phyloP scores from a whole-genome alignment of 2,329 filamentous ascomycete species.

The Kalmusia sp. region DNA sequence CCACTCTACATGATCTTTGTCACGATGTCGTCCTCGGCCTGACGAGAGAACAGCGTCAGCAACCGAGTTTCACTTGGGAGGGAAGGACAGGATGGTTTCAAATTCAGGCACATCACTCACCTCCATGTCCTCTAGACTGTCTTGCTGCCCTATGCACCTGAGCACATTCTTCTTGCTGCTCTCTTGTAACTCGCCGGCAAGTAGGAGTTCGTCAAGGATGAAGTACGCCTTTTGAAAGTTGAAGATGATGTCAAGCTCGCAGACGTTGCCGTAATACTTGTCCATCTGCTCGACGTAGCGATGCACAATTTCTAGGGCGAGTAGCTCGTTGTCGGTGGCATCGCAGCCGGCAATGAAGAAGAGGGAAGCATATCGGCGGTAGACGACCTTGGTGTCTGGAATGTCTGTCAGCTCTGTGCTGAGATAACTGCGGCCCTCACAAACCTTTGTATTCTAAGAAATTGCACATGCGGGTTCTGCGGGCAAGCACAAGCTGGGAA shows the following conservation, averaged over 20 bases:
- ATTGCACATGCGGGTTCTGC: slow-evolving; percentile 99
- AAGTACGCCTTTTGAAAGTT: slow-evolving; percentile 99
- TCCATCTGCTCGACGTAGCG: slow-evolving; percentile 99
- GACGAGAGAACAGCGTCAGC: slow-evolving; percentile 55
- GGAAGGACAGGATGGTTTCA: slow-evolving; percentile 19
- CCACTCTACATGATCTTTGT: slow-evolving; percentile 79
- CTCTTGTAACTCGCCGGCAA: slow-evolving; percentile 97
- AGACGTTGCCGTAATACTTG: slow-evolving; percentile 99
- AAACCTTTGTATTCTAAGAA: slow-evolving; percentile 98
- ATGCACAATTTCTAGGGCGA: slow-evolving; percentile 97
- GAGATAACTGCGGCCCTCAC: slow-evolving; percentile 25
- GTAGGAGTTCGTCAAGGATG: slow-evolving; percentile 93
- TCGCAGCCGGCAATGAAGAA: slow-evolving; percentile 99
- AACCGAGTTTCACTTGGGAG: slow-evolving; percentile 32
- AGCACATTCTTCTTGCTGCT: slow-evolving; percentile 99
- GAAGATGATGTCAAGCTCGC: slow-evolving; percentile 99
- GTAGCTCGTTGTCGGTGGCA: slow-evolving; percentile 97
- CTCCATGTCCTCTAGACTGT: slow-evolving; percentile 99
- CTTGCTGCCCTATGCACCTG: slow-evolving; percentile 94
- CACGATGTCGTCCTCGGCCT: slow-evolving; percentile 86
- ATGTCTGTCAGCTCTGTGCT: slow-evolving; percentile 33
- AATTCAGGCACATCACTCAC: slow-evolving; percentile 64
- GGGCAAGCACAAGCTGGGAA: slow-evolving; percentile 92
- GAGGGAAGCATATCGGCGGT: slow-evolving; percentile 96
- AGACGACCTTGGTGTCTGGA: slow-evolving; percentile 95